A percentile compares a stretch with the other conserved stretches of the same genome.
These are phyloP conservation scores for Colletotrichum navitas DNA, from an alignment of 2,329 filamentous ascomycete species.

Conservation along the genomic window DNA sequence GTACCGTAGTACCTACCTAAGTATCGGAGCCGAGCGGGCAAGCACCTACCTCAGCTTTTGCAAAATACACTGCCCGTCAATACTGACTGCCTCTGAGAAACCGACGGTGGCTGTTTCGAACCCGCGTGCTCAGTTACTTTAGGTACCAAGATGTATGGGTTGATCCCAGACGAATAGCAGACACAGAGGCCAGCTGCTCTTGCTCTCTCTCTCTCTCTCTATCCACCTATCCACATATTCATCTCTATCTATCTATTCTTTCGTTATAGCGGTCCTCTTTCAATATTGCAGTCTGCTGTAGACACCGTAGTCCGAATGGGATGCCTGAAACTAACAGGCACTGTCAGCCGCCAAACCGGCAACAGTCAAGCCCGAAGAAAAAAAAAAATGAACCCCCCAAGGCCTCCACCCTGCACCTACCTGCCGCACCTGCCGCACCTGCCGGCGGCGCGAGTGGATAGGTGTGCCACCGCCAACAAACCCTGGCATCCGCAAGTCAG, in stretches of 20 bases:
- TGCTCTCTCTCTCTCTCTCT: too few relatives aligned
- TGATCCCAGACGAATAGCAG: not conserved
- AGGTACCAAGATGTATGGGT: not conserved
- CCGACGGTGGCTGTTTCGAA: not conserved
- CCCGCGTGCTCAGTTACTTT: not conserved
- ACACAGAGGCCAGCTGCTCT: not conserved
- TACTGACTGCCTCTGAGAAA: not conserved
- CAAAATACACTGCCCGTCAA: too few relatives aligned
- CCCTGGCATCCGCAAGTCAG: slow-evolving; percentile 24
- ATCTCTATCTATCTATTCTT: too few relatives aligned
- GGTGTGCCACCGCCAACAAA: not conserved
- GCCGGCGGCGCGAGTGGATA: not conserved
- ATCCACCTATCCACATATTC: too few relatives aligned
- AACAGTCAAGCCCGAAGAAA: not conserved
- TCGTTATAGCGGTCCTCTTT: not conserved
- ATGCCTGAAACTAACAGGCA: slow-evolving; percentile 11
- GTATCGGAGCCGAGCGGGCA: not conserved
- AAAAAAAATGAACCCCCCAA: too few relatives aligned
- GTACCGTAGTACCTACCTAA: not conserved
- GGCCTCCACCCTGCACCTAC: not conserved
- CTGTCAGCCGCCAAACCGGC: slow-evolving; percentile 24
- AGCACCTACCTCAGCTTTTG: too few relatives aligned
- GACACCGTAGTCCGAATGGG: not conserved
- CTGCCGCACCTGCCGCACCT: slow-evolving; percentile 10
- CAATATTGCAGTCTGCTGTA: not conserved